These are phyloP conservation scores for Diospyros lotus DNA, from an alignment of 148 eudicot genomes.

Conservation along the genomic window DNA sequence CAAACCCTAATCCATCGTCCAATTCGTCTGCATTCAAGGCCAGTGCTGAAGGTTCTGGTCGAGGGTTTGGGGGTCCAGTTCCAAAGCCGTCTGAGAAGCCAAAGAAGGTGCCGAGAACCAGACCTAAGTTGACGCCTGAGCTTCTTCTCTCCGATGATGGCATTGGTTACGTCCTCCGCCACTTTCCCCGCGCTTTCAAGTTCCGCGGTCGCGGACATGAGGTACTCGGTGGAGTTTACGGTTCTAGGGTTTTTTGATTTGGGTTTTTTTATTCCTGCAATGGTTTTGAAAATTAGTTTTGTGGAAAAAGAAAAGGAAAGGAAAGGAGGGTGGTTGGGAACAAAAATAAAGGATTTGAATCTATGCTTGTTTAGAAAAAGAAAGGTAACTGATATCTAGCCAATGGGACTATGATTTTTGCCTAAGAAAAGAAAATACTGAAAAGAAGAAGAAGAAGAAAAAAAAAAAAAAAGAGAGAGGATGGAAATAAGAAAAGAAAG, in stretches of 20 bases:
- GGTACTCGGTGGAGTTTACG: slow-evolving; percentile 29
- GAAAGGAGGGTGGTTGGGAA: no score
- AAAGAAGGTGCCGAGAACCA: slow-evolving; percentile 48
- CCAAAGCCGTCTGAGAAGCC: slow-evolving; percentile 40
- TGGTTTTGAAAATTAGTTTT: no score
- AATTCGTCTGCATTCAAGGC: slow-evolving; percentile 15
- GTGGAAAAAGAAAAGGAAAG: no score
- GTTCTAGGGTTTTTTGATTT: not conserved
- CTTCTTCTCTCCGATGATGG: slow-evolving; percentile 73
- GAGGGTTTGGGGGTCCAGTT: slow-evolving; percentile 5
- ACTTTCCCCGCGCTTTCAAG: slow-evolving; percentile 72
- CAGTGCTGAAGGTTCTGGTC: slow-evolving; percentile 2
- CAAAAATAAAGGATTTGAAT: no score
- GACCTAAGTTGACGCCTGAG: slow-evolving; percentile 85
- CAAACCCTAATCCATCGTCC: slow-evolving; percentile 14
- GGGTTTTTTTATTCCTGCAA: no score
- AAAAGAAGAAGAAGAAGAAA: no score
- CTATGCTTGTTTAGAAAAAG: no score
- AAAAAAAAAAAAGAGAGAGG: no score
- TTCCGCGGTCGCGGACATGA: slow-evolving; percentile 74
- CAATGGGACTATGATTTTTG: no score
- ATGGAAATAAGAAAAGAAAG: no score
- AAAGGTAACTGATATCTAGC: no score
- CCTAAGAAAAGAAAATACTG: no score
- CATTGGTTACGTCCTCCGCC: slow-evolving; percentile 70